Base-by-base conservation (phyloP, 495 filamentous ascomycete species). In the Astrocystis sublimbata region DNA sequence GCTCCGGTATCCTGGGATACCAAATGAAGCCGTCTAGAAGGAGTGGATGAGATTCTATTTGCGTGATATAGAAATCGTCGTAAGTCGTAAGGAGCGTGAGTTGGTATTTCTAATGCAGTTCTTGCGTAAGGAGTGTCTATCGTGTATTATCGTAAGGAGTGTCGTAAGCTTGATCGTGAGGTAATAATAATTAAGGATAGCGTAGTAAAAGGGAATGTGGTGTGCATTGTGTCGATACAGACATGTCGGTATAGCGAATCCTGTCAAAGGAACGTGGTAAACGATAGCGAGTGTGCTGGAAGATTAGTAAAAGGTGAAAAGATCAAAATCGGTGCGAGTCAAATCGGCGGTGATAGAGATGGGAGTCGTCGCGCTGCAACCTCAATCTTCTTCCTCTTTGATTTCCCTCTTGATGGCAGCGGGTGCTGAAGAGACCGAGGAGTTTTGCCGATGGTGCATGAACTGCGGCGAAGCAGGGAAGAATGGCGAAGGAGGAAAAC, bases 111-210 rank as follows among this genome's bases (percentile, higher is more conserved):
- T 73, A 67, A 66, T 63, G 61, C 58, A 65, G 57, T 63, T 58
- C 66, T 66, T 65, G 67, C 57, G 70, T 74, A 80, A 79, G 75
- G 78, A 80, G 71, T 68, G 78, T 79, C 73, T 79, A 77, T 70
- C 70, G 68, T 70, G 75, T 69, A 26, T 63, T 65, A 54, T 63
- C 53, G 52, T 66, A 80, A 80, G 75, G 78, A 80, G 74, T 49
- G 78, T 80, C 75, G 71, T 79, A 71, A 68, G 71, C 28, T 70
- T 65, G 68, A 65, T 72, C 59, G 70, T 72, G 70, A 72, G 65
- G 61, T 68, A 72, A 65, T 72, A 68, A 64, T 69, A 69, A 78
- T 78, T 75, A 75, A 71, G 64, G 68, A 72, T 70, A 68, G 51
- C 69, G 62, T 43, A 60, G 65, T 65, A 49, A 15, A 75, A 76